phyloP scores from a whole-genome alignment of 257 asterid species.

The Datura wrightii region DNA sequence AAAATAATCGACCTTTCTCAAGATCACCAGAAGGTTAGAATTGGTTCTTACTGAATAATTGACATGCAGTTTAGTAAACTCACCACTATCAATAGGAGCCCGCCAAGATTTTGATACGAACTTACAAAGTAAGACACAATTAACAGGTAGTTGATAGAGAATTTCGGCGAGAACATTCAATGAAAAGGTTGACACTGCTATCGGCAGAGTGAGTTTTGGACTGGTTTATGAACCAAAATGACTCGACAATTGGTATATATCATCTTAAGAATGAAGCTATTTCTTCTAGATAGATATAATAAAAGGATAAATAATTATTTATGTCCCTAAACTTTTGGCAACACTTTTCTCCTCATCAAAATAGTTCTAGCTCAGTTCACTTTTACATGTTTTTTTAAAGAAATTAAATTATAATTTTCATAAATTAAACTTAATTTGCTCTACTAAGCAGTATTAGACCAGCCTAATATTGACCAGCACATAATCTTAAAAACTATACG shows the following conservation, averaged over 20 bases:
- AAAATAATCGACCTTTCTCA: neutral
- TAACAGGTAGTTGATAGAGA: neutral
- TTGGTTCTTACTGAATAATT: neutral
- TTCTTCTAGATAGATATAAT: no score
- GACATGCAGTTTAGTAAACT: neutral
- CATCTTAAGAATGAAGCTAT: no score
- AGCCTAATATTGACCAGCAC: no score
- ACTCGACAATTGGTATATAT: neutral
- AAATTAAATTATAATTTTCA: no score
- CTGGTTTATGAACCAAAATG: neutral
- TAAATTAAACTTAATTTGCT: no score
- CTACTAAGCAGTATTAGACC: no score
- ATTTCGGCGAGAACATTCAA: neutral
- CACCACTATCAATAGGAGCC: neutral
- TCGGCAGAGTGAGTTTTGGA: neutral
- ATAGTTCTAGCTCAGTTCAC: no score
- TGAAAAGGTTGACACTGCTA: neutral
- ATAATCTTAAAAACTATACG: no score
- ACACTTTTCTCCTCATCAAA: no score
- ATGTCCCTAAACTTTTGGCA: no score
- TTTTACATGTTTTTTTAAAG: no score
- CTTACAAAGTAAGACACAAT: neutral
- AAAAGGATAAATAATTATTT: no score
- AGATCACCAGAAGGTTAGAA: neutral
- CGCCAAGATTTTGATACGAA: neutral